Evolutionary conservation across 2,329 filamentous ascomycete genomes (phyloP), one percentile per base, ranked within the genome.

Genomic region (Neobulgaria alba): DNA sequence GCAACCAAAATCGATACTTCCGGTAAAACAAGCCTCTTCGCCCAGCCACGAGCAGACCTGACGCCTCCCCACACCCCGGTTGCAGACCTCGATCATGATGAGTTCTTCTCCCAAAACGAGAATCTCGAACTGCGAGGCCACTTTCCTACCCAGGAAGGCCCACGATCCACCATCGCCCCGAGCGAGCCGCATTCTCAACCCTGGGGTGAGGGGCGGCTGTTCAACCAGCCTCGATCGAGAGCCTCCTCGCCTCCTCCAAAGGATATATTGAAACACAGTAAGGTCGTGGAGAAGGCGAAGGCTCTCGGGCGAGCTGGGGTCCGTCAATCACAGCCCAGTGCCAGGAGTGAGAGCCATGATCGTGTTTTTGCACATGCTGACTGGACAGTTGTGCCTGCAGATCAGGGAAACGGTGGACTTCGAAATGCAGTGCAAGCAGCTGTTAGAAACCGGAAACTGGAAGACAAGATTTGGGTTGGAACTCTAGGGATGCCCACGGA

Each of bases 401-500:
- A 94, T 41, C 87, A 94, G 63, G 90, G 90, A 43, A 96, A 96
- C 57, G 89, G 88, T 16, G 92, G 90, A 15, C 73, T 96, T 36
- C 80, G 85, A 54, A 95, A 95, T 59, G 90, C 90, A 3, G 79
- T 92, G 23, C 79, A 85, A 47, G 86, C 87, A 12, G 83, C 85
- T 2, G 71, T 76, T 12, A 75, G 85, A 34, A 76, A 80, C 40
- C 82, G 79, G 15, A 73, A 75, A 46, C 66, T 87, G 8, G 71
- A 74, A 15, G 84, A 94, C 41, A 82, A 86, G 57, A 82, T 81
- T n/a, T 94, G 85, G 80, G 83, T 96, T 3, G 90, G 90, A 39
- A 93, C 89, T 0, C 66, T 96, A 32, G 92, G 90, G 15, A 95
- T 95, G 77, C 89, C 90, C 0, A 95, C 87, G 0, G 90, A 96